Evolutionary conservation across 1,139 yeast species (phyloP), one percentile per base, ranked within the genome.

Genomic region (Ogataea hybrid): DNA sequence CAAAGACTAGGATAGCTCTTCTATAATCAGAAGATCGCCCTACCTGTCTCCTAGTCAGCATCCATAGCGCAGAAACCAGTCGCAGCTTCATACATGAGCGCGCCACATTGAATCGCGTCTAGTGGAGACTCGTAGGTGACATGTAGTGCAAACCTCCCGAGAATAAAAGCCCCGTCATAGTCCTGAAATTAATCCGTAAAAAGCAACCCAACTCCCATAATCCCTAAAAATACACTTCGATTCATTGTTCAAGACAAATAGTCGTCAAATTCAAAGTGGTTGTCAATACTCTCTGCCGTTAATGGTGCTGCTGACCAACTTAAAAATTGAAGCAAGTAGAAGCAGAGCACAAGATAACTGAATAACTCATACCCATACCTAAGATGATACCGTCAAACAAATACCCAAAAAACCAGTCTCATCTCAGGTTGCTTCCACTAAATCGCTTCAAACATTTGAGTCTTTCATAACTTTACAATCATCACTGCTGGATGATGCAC

Each of bases 401-500:
- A 48, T 44, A 48, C 53, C 53, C 53, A 32, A 45, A 43, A 41
- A 46, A 46, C 41, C 35, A 40, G 42, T 31, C 38, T 41, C 27
- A 23, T 37, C 20, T 31, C 32, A 18, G 10, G 14, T 21, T 25
- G 28, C 20, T 5, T 8, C 20, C 16, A 21, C 11, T 16, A 6
- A 14, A 27, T 31, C 9, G 37, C 21, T 34, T 11, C 39, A 28
- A 30, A 10, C 20, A 14, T 14, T 20, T 25, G 25, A 39, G 44
- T 39, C 42, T 42, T 38, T 41, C 17, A 35, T 35, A 41, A 41
- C 31, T 45, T 41, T 38, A 39, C 46, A 23, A 57, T 52, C 65
- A 56, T 58, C 64, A 53, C 67, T 62, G 67, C 63, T 58, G 62
- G 61, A 58, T 59, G 65, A 63, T 62, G 67, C 67, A 62, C 64